Evolutionary conservation across 371 early-diverging fungal genomes (phyloP).

Genomic region (Rhizopus delemar): DNA sequence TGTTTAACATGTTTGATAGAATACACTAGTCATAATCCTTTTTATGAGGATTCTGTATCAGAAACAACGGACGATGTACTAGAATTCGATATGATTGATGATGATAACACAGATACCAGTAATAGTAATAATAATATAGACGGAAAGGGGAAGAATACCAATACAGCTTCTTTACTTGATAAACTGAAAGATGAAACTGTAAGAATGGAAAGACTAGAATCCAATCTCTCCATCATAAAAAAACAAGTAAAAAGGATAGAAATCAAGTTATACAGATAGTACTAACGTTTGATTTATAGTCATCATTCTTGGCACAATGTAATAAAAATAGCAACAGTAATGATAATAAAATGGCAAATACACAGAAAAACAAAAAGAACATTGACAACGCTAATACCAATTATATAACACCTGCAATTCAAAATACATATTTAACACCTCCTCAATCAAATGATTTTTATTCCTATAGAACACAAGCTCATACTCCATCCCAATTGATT

Average conservation of each 20-base stretch:
- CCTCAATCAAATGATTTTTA: slow-evolving; percentile 9
- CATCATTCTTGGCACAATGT: slow-evolving; percentile 16
- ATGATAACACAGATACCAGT: neutral
- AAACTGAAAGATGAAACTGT: slow-evolving; percentile 16
- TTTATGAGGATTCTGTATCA: slow-evolving; percentile 18
- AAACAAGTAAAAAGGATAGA: slow-evolving; percentile 17
- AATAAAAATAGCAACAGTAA: neutral
- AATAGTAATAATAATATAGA: neutral
- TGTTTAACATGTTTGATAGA: neutral
- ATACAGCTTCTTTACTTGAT: neutral
- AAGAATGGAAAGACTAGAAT: slow-evolving; percentile 17
- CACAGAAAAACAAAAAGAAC: too few relatives aligned
- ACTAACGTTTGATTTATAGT: neutral
- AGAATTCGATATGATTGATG: slow-evolving; percentile 2
- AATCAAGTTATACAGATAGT: too few relatives aligned
- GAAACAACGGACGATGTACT: slow-evolving; percentile 6
- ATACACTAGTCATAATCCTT: slow-evolving; percentile 16
- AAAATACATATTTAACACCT: slow-evolving; percentile 5
- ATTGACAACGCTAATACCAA: too few relatives aligned
- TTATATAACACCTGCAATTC: neutral
- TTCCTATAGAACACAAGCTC: neutral
- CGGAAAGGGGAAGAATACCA: neutral
- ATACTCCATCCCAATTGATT: too few relatives aligned
- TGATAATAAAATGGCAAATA: neutral
- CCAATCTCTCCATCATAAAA: slow-evolving; percentile 6